A percentile compares a stretch with the other conserved stretches of the same genome.
Conservation (phyloP, 768 basidiomycete genomes). For the Mycena epipterygia region DNA sequence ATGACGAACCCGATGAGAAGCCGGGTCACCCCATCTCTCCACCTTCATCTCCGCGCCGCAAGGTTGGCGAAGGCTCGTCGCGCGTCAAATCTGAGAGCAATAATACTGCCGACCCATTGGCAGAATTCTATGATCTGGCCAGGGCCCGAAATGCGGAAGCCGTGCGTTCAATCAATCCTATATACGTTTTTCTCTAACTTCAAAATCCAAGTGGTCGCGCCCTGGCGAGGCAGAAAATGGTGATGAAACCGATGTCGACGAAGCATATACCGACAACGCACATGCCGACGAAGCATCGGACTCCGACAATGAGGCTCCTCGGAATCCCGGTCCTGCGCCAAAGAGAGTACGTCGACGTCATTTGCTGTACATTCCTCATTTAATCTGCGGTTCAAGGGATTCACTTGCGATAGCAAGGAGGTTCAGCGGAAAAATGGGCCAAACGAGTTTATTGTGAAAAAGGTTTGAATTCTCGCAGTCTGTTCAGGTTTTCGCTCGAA, state of each 20-base stretch:
- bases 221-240: slow-evolving; percentile 53
- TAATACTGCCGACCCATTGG: slow-evolving; percentile 67
- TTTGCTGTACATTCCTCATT: not conserved
- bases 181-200: not conserved
- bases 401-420: slow-evolving; percentile 71
- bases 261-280: too few relatives aligned
- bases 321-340: slow-evolving; percentile 40
- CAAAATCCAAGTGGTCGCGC: slow-evolving; percentile 49
- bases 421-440: slow-evolving; percentile 51
- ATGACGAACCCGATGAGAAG: slow-evolving; percentile 32
- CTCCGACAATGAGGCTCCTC: slow-evolving; percentile 41
- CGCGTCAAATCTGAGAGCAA: slow-evolving; percentile 19
- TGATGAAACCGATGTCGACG: slow-evolving; percentile 41
- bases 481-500: not conserved
- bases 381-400: slow-evolving; percentile 60
- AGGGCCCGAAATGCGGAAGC: slow-evolving; percentile 59
- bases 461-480: slow-evolving; percentile 52
- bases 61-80: slow-evolving; percentile 11
- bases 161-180: slow-evolving; percentile 46
- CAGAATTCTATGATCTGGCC: slow-evolving; percentile 74
- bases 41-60: slow-evolving; percentile 2
- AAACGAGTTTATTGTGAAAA: slow-evolving; percentile 84
- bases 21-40: slow-evolving; percentile 31
- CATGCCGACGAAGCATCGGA: slow-evolving; percentile 16
- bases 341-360: slow-evolving; percentile 44